These are phyloP conservation scores for Thielaviopsis euricoi DNA, from an alignment of 2,329 filamentous ascomycete species.

Conservation along the genomic window DNA sequence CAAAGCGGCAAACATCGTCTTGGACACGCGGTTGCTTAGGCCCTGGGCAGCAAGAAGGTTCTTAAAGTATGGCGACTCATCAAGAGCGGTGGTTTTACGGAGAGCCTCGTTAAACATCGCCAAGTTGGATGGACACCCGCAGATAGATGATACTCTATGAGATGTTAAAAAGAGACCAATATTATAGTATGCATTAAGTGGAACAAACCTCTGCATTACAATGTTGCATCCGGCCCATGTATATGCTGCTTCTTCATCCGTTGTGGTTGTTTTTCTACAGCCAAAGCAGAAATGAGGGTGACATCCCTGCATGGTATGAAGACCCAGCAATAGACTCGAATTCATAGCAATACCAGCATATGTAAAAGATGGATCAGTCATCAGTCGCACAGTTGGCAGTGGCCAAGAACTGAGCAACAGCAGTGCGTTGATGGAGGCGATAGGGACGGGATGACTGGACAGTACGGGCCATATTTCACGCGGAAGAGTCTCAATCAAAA, in stretches of 20 bases:
- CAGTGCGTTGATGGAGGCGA: slow-evolving; percentile 34
- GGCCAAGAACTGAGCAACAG: slow-evolving; percentile 36
- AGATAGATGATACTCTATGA: slow-evolving; percentile 23
- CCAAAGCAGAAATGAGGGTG: slow-evolving; percentile 32
- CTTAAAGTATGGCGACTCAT: slow-evolving; percentile 8
- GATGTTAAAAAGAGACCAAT: slow-evolving; percentile 12
- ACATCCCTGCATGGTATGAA: slow-evolving; percentile 35
- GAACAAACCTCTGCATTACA: slow-evolving; percentile 29
- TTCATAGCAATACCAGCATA: slow-evolving; percentile 31
- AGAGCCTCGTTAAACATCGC: slow-evolving; percentile 28
- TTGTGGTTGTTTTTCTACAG: slow-evolving; percentile 25
- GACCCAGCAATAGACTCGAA: slow-evolving; percentile 30
- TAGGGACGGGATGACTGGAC: slow-evolving; percentile 25
- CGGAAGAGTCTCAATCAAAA: slow-evolving; percentile 30
- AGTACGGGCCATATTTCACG: slow-evolving; percentile 29
- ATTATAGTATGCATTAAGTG: slow-evolving; percentile 16
- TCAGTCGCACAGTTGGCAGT: slow-evolving; percentile 32
- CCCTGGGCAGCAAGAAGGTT: slow-evolving; percentile 2
- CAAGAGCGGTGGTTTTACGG: slow-evolving; percentile 18
- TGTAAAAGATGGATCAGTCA: slow-evolving; percentile 32
- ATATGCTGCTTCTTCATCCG: slow-evolving; percentile 34
- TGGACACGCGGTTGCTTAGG: slow-evolving; percentile 30
- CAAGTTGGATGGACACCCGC: slow-evolving; percentile 29
- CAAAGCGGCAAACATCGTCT: slow-evolving; percentile 29
- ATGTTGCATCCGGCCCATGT: slow-evolving; percentile 39